These are phyloP conservation scores for Metarhizium sp. DNA, from an alignment of 2,329 filamentous ascomycete genomes.

Conservation along the genomic window DNA sequence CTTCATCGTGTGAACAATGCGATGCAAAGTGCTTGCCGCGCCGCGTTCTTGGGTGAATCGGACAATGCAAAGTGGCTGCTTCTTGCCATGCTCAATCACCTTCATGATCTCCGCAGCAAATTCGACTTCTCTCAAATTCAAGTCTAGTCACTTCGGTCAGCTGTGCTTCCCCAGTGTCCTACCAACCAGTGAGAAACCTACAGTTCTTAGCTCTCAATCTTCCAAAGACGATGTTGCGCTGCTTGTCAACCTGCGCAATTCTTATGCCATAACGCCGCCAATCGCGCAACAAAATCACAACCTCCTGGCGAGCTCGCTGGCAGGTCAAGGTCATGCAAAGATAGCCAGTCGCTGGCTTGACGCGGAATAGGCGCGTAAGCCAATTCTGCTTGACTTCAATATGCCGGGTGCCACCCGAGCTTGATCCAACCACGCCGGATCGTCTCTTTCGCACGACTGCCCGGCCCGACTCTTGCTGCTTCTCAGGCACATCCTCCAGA, in stretches of 20 bases:
- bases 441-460: constrained; percentile 9
- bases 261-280: constrained; percentile 78
- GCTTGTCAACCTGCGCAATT: constrained; percentile 70
- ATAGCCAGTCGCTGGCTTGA: constrained; percentile 71
- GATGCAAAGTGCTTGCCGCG: constrained; percentile 83
- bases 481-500: not conserved
- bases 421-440: constrained; percentile 23
- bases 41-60: constrained; percentile 85
- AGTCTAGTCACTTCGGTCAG: constrained; percentile 39
- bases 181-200: constrained; percentile 37
- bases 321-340: constrained; percentile 64
- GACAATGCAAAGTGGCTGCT: constrained; percentile 66
- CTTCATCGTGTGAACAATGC: constrained; percentile 69
- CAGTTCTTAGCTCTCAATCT: constrained; percentile 69
- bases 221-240: constrained; percentile 70
- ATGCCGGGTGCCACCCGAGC: constrained; percentile 34
- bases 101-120: constrained; percentile 84
- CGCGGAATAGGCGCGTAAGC: constrained; percentile 80
- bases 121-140: constrained; percentile 77
- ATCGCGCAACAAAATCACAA: constrained; percentile 64
- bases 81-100: constrained; percentile 75
- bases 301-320: constrained; percentile 66
- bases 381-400: constrained; percentile 70
- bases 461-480: constrained; percentile 2
- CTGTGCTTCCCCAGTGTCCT: not conserved